Base-by-base conservation (phyloP, 768 basidiomycete species). In the Phaeotremella fagi region DNA sequence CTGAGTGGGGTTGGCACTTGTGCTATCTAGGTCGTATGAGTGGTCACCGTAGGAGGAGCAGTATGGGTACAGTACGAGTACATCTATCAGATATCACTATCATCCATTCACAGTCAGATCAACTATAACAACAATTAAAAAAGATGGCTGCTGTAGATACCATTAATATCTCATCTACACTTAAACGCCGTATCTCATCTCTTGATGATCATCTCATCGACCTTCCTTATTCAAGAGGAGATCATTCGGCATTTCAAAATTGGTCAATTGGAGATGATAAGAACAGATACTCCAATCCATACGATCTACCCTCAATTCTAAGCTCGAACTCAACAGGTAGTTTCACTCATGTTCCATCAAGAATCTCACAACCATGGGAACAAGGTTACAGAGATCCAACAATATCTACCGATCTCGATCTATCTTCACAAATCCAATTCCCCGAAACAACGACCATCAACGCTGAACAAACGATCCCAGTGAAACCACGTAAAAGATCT, bases 341-440 rank as follows among this genome's bases (percentile, higher is more conserved):
- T n/a, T 35, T 35, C 27, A 20, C 25, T 4, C 9, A 31, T n/a
- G 41, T n/a, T 37, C 25, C 20, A 2, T 20, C 20, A 2, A 29
- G 50, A 41, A 48, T 47, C 36, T 15, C 28, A 3, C 57, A 59
- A 50, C 60, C 60, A 18, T 61, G 60, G 60, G 60, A 61, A 22
- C 54, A 57, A 50, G 60, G 48, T 27, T 61, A 61, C 38, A 22
- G 60, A 26, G 60, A 57, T 41, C 48, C 38, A 7, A 12, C 38
- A 22, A 48, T 35, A 4, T 18, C n/a, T n/a, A 38, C 6, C 14
- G n/a, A n/a, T n/a, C n/a, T n/a, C n/a, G n/a, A n/a, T n/a, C n/a
- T n/a, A n/a, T n/a, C n/a, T n/a, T n/a, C n/a, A n/a, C n/a, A n/a
- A n/a, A n/a, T n/a, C n/a, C n/a, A n/a, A 29, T 9, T 18, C 35